A percentile compares a stretch with the other conserved stretches of the same genome.
Evolutionary conservation across 2,329 filamentous ascomycete genomes (phyloP).

Genomic region (Graphiopsis chlorocephala): DNA sequence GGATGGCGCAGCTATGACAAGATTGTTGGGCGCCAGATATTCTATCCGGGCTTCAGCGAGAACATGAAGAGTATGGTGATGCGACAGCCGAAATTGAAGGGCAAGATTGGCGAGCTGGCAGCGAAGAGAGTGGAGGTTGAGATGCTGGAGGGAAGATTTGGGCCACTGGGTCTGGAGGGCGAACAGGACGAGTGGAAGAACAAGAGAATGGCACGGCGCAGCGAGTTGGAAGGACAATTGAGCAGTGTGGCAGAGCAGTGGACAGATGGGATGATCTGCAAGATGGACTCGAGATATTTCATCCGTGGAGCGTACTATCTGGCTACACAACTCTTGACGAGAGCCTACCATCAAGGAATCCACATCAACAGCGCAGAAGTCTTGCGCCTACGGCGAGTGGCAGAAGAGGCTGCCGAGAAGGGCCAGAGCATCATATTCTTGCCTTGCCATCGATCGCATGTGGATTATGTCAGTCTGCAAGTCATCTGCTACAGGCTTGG

Average conservation of each 20-base stretch:
- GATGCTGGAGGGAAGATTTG: conserved; percentile 68
- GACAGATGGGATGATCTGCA: conserved; percentile 97
- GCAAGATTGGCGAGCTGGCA: conserved; percentile 73
- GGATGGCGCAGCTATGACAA: conserved; percentile 95
- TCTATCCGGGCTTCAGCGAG: conserved; percentile 88
- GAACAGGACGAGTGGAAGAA: conserved; percentile 59
- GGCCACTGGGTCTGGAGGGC: conserved; percentile 48
- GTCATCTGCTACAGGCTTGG: conserved; percentile 93
- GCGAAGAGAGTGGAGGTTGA: conserved; percentile 72
- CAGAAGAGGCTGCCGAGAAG: conserved; percentile 75
- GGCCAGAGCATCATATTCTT: conserved; percentile 96
- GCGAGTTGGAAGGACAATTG: conserved; percentile 68
- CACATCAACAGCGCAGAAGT: conserved; percentile 96
- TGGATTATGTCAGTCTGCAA: conserved; percentile 94
- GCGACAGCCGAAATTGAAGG: conserved; percentile 69
- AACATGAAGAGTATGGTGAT: conserved; percentile 80
- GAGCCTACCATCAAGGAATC: conserved; percentile 94
- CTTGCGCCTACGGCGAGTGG: conserved; percentile 74
- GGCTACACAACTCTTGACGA: conserved; percentile 78
- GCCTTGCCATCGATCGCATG: conserved; percentile 89
- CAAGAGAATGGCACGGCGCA: conserved; percentile 20
- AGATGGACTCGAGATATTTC: conserved; percentile 68
- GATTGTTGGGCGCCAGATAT: conserved; percentile 86
- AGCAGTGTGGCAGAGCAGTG: conserved; percentile 79
- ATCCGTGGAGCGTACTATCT: conserved; percentile 91